Evolutionary conservation across 1,284 basidiomycete species (phyloP), one percentile per base, ranked within the genome.

Genomic region (Xanthoconium separans): DNA sequence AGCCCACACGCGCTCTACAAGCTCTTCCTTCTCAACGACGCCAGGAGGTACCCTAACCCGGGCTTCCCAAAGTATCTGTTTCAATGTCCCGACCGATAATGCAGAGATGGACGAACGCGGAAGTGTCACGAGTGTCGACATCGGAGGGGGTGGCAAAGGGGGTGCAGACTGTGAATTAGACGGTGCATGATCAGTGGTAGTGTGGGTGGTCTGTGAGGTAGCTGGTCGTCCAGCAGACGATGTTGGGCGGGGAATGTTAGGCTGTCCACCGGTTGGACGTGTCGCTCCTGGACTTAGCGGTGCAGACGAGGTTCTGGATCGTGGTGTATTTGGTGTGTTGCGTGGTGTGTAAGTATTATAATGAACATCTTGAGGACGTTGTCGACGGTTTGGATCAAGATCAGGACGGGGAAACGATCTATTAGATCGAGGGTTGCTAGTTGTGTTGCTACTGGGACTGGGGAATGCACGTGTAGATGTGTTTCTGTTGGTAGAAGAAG

Each of bases 51-150:
- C 67, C 41, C 83, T 74, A 24, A 90, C 87, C 52, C 87, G 86
- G 57, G 88, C 86, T 50, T 83, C 81, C 65, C 83, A 90, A 24
- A 94, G 71, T n/a, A 93, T 80, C 6, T 78, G 78, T 67, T 93
- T 93, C 49, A 94, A 76, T 29, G 78, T 75, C 16, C 81, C 76
- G 50, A 93, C 82, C 11, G 84, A 81, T 18, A 93, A 73, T 2
- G 76, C 71, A 1, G 75, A 68, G n/a, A 93, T 70, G 22, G 78
- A 76, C 9, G 79, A 78, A 4, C 76, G 69, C 1, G 80, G 71
- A 74, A 91, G 84, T 0, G 75, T 72, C 3, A 93, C 76, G 5
- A 94, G 77, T 39, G 83, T 77, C 44, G 88, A 82, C 54, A 84
- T 77, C 36, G 89, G 82, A 16, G 92, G 76, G 6, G 84, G 83